Evolutionary conservation across 176 grass and related monocot genomes (phyloP).

Genomic region (Miscanthus lutarioriparius): DNA sequence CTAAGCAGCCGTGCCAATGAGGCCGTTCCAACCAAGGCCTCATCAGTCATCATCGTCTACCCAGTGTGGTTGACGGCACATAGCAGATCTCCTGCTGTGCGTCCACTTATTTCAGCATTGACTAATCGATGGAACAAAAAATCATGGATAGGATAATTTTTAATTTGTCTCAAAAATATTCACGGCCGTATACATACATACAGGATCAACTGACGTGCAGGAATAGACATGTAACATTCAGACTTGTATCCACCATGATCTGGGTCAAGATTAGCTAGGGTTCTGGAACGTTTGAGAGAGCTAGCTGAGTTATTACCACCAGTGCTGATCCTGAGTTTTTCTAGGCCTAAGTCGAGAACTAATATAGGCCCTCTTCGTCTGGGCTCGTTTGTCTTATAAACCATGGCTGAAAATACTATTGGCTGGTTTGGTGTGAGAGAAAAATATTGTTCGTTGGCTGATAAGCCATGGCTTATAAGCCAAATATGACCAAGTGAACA

Average conservation of each 20-base stretch:
- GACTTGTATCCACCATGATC: slow-evolving; percentile 2
- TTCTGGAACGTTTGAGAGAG: slow-evolving; percentile 36
- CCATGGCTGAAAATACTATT: too few relatives aligned
- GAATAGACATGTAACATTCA: slow-evolving; percentile 28
- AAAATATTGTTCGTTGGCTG: too few relatives aligned
- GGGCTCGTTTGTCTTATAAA: too few relatives aligned
- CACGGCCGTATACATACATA: neutral
- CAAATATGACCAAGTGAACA: too few relatives aligned
- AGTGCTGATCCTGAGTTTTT: too few relatives aligned
- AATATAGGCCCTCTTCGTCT: too few relatives aligned
- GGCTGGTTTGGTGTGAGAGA: too few relatives aligned
- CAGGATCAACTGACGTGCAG: neutral
- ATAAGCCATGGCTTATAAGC: too few relatives aligned
- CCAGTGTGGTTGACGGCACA: neutral
- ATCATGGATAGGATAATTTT: neutral
- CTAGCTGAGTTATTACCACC: neutral
- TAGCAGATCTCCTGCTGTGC: too few relatives aligned
- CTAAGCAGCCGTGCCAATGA: slow-evolving; percentile 22
- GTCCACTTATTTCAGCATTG: neutral
- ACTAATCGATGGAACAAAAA: neutral
- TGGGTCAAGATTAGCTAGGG: neutral
- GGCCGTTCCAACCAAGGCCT: slow-evolving; percentile 14
- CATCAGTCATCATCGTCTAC: neutral
- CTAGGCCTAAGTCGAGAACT: too few relatives aligned
- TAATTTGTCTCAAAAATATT: neutral